phyloP scores from a whole-genome alignment of 1,284 basidiomycete species.

The Boletus calvinii region DNA sequence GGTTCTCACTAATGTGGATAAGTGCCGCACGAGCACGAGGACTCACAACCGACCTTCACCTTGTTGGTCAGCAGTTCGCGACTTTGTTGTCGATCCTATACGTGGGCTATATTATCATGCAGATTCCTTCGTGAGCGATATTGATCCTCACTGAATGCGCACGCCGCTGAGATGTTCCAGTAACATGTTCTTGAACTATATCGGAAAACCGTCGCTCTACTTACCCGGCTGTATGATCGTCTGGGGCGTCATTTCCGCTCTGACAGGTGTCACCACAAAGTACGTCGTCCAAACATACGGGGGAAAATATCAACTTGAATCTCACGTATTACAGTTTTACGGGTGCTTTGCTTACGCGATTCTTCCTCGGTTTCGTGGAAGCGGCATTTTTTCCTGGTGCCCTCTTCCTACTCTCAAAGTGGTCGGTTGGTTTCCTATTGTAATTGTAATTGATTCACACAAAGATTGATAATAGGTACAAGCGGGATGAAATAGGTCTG shows the following conservation, averaged over 20 bases:
- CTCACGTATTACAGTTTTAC: constrained; percentile 48
- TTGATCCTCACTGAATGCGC: not conserved
- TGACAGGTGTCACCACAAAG: constrained; percentile 63
- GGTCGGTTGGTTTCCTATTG: constrained; percentile 53
- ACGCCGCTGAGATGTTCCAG: constrained; percentile 33
- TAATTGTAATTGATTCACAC: constrained; percentile 35
- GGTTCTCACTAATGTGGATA: constrained; percentile 9
- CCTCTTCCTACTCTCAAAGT: constrained; percentile 71
- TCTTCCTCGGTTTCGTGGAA: constrained; percentile 68
- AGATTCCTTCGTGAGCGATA: constrained; percentile 45
- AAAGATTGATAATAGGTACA: constrained; percentile 44
- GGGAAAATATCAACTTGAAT: not conserved
- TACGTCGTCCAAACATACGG: constrained; percentile 27
- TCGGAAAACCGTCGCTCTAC: constrained; percentile 74
- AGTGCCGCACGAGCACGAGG: constrained; percentile 28
- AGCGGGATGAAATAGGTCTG: constrained; percentile 55
- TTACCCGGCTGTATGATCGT: constrained; percentile 69
- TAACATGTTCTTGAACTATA: constrained; percentile 72
- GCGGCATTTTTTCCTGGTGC: constrained; percentile 76
- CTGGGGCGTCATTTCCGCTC: constrained; percentile 67
- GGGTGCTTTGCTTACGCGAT: constrained; percentile 70
- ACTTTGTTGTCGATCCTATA: constrained; percentile 75
- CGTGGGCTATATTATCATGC: constrained; percentile 65
- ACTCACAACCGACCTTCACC: constrained; percentile 23
- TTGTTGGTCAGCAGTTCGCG: constrained; percentile 54